A percentile compares a stretch with the other conserved stretches of the same genome.
Evolutionary conservation across 257 asterid genomes (phyloP).

Genomic region (Datura wrightii): DNA sequence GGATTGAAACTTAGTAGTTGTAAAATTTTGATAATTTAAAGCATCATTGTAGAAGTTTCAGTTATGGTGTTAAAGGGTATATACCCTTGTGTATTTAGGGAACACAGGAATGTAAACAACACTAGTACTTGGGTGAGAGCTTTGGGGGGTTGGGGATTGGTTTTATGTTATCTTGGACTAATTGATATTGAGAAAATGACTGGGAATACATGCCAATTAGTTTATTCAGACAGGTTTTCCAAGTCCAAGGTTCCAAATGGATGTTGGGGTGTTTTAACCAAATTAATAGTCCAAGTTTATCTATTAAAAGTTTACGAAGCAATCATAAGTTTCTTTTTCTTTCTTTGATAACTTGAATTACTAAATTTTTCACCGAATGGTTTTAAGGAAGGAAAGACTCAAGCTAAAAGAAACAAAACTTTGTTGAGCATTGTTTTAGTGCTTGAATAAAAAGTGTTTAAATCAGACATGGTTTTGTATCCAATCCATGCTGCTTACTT

Average conservation of each 20-base stretch:
- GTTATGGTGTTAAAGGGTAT: not conserved
- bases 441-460: not conserved
- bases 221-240: not conserved
- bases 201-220: not conserved
- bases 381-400: not conserved
- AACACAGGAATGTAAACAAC: not conserved
- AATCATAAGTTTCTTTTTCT: not conserved
- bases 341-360: not conserved
- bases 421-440: not conserved
- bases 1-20: not conserved
- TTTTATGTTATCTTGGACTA: not conserved
- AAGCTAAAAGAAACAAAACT: not conserved
- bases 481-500: conserved; percentile 5
- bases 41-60: not conserved
- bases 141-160: not conserved
- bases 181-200: not conserved
- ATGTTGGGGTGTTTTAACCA: conserved; percentile 4
- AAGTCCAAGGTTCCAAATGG: not conserved
- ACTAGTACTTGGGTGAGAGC: not conserved
- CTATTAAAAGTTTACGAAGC: not conserved
- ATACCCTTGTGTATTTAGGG: not conserved
- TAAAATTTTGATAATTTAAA: not conserved
- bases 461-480: not conserved
- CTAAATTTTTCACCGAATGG: not conserved
- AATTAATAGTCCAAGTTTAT: not conserved